Evolutionary conservation across 2,329 filamentous ascomycete species (phyloP).

Genomic region (Exophiala spinifera): DNA sequence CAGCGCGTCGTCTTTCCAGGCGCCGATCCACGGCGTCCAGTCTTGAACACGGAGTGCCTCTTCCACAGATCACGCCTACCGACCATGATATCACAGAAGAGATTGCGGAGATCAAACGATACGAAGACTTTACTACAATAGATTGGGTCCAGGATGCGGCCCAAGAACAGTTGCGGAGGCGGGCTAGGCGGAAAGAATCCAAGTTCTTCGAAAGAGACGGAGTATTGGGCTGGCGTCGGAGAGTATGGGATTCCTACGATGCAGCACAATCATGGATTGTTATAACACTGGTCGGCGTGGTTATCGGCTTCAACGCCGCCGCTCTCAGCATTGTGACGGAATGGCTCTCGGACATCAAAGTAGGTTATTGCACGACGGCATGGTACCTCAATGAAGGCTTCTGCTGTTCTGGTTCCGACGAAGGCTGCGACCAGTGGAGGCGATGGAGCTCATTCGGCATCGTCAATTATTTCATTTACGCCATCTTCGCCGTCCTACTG

Average conservation of each 20-base stretch:
- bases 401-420: constrained; percentile 95
- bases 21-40: constrained; percentile 66
- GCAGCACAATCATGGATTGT: constrained; percentile 98
- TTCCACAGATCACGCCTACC: constrained; percentile 50
- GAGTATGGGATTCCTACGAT: constrained; percentile 82
- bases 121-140: constrained; percentile 95
- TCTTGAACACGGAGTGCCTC: constrained; percentile 58
- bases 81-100: constrained; percentile 83
- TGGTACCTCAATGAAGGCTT: constrained; percentile 98
- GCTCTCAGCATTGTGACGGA: constrained; percentile 94
- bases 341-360: constrained; percentile 93
- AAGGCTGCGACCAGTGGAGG: constrained; percentile 85
- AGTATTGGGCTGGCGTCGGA: constrained; percentile 74
- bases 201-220: constrained; percentile 68
- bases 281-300: constrained; percentile 83
- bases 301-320: constrained; percentile 89
- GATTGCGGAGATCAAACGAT: constrained; percentile 95
- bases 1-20: constrained; percentile 50
- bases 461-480: constrained; percentile 84
- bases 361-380: constrained; percentile 90
- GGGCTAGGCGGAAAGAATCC: constrained; percentile 68
- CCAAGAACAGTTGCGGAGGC: constrained; percentile 79
- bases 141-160: constrained; percentile 99
- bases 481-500: constrained; percentile 77
- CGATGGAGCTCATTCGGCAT: constrained; percentile 76